phyloP scores from a whole-genome alignment of 495 filamentous ascomycete species.

The Melanomma pulvis-pyrius region DNA sequence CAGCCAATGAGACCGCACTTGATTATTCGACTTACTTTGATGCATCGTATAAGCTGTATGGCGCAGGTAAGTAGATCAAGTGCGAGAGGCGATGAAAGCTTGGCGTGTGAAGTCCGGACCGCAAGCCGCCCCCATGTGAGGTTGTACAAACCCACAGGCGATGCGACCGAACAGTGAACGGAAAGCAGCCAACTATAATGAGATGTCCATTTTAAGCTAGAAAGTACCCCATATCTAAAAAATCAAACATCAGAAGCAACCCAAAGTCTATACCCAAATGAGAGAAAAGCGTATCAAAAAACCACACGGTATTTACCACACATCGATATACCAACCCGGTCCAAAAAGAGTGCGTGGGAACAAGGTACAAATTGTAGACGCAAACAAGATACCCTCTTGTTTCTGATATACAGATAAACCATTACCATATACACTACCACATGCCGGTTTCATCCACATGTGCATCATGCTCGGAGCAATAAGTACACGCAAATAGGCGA shows the following conservation, averaged over 20 bases:
- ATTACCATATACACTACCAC: not conserved
- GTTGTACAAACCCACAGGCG: not conserved
- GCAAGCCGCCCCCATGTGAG: constrained; percentile 10
- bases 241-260: no score
- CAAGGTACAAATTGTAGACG: no score
- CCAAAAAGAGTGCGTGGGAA: no score
- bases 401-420: not conserved
- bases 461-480: no score
- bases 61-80: not conserved
- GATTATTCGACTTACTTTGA: constrained; percentile 15
- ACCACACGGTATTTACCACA: no score
- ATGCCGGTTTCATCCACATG: not conserved
- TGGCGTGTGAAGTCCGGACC: constrained; percentile 12
- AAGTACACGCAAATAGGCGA: no score
- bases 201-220: no score
- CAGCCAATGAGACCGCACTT: not conserved
- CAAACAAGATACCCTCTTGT: no score
- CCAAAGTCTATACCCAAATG: not conserved
- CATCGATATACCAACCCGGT: no score
- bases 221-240: no score
- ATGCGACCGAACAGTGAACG: not conserved
- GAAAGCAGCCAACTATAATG: no score
- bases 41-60: not conserved
- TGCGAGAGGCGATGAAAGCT: constrained; percentile 1
- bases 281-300: no score